Evolutionary conservation across 1,139 yeast genomes (phyloP).

Genomic region (Suzukiozyma palmioleophila): DNA sequence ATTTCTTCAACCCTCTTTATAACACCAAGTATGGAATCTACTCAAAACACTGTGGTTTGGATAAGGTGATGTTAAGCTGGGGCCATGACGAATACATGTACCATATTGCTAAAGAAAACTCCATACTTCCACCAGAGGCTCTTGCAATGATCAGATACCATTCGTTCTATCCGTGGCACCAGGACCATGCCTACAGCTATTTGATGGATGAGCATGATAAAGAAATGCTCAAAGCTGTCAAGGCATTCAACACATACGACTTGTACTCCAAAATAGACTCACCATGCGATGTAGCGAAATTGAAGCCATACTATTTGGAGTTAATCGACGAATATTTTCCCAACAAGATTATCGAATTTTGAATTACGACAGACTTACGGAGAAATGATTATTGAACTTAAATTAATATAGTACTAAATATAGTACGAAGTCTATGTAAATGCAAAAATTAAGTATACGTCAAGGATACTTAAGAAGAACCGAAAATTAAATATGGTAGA

Average conservation of each 20-base stretch:
- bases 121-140: conserved; percentile 60
- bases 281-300: conserved; percentile 41
- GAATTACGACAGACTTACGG: no score
- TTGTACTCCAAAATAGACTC: conserved; percentile 60
- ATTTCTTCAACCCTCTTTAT: conserved; percentile 58
- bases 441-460: conserved; percentile 1
- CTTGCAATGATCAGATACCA: conserved; percentile 74
- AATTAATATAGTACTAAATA: not conserved
- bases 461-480: not conserved
- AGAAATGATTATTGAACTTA: not conserved
- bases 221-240: conserved; percentile 59
- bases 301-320: conserved; percentile 56
- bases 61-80: conserved; percentile 72
- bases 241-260: conserved; percentile 65
- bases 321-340: conserved; percentile 70
- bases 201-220: conserved; percentile 64
- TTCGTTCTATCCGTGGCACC: conserved; percentile 76
- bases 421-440: not conserved
- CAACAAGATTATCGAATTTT: conserved; percentile 51
- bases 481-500: not conserved
- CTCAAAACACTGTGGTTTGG: conserved; percentile 61
- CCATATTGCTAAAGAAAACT: conserved; percentile 62
- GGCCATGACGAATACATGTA: conserved; percentile 80
- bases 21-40: conserved; percentile 66
- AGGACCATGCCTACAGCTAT: conserved; percentile 61